Percentiles rank a stretch among this genome's conserved stretches.
These are phyloP conservation scores for Durio zibethinus DNA, from an alignment of 345 rosid genomes.

Conservation along the genomic window DNA sequence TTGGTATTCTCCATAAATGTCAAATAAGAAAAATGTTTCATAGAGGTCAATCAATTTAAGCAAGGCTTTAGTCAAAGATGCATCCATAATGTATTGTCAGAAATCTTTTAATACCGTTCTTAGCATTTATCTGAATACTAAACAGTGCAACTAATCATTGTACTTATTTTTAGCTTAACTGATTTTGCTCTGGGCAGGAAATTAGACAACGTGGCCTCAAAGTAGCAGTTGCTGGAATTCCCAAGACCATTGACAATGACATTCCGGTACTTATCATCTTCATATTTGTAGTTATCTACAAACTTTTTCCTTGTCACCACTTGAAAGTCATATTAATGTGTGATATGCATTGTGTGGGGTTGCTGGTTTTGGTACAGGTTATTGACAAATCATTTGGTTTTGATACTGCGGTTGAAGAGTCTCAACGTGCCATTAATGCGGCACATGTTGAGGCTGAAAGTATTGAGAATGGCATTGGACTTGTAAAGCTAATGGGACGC, in stretches of 20 bases:
- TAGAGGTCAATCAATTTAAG: constrained; percentile 6
- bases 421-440: constrained; percentile 91
- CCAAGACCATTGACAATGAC: constrained; percentile 91
- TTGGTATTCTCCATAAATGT: not conserved
- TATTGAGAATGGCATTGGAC: constrained; percentile 69
- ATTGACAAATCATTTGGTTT: constrained; percentile 93
- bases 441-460: constrained; percentile 91
- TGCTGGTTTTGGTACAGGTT: constrained; percentile 45
- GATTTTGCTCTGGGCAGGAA: constrained; percentile 46
- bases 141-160: not conserved
- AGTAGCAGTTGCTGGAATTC: constrained; percentile 81
- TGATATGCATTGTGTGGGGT: constrained; percentile 5
- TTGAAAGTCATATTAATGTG: not conserved
- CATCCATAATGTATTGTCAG: not conserved
- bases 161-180: not conserved
- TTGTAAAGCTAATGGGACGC: constrained; percentile 93
- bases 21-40: not conserved
- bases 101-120: not conserved
- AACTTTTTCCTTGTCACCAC: not conserved
- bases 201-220: constrained; percentile 73
- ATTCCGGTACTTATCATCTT: constrained; percentile 56
- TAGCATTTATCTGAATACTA: constrained; percentile 7
- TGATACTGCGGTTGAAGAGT: constrained; percentile 93
- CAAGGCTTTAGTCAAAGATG: not conserved
- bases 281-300: constrained; percentile 7